phyloP scores from a whole-genome alignment of 768 basidiomycete species.

The Hysterangium stoloniferum region DNA sequence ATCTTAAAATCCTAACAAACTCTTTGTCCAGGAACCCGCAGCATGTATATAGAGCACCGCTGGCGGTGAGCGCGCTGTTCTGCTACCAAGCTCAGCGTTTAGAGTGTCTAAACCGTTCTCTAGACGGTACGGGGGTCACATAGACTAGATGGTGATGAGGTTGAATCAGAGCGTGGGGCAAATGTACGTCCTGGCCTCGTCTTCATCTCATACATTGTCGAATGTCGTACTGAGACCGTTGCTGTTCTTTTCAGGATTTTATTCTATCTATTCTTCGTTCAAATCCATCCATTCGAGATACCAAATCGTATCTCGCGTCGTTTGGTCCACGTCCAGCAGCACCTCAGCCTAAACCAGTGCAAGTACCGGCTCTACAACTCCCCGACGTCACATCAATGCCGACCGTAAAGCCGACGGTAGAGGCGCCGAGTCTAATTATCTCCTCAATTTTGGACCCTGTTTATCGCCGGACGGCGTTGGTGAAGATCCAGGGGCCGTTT shows the following conservation, averaged over 20 bases:
- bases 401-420: constrained; percentile 19
- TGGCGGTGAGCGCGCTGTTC: constrained; percentile 8
- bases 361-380: neutral
- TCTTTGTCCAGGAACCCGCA: constrained; percentile 4
- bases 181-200: constrained; percentile 2
- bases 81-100: neutral
- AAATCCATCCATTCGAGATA: constrained; percentile 86
- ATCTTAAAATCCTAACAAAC: constrained; percentile 7
- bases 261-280: constrained; percentile 91
- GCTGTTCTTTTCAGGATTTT: constrained; percentile 60
- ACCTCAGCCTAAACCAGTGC: constrained; percentile 19
- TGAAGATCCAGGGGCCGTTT: constrained; percentile 96
- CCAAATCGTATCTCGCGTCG: constrained; percentile 83
- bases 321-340: constrained; percentile 59
- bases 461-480: constrained; percentile 80
- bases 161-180: constrained; percentile 4
- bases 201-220: neutral
- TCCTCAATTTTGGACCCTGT: constrained; percentile 81
- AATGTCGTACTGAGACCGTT: neutral
- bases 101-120: neutral
- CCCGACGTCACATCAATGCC: neutral
- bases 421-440: constrained; percentile 45
- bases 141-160: constrained; percentile 6
- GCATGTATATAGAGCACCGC: constrained; percentile 8
- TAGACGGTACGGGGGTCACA: constrained; percentile 11